Percentiles rank a stretch among this genome's conserved stretches.
phyloP scores from a whole-genome alignment of 1,284 basidiomycete genomes.

The Papiliotrema terrestris region DNA sequence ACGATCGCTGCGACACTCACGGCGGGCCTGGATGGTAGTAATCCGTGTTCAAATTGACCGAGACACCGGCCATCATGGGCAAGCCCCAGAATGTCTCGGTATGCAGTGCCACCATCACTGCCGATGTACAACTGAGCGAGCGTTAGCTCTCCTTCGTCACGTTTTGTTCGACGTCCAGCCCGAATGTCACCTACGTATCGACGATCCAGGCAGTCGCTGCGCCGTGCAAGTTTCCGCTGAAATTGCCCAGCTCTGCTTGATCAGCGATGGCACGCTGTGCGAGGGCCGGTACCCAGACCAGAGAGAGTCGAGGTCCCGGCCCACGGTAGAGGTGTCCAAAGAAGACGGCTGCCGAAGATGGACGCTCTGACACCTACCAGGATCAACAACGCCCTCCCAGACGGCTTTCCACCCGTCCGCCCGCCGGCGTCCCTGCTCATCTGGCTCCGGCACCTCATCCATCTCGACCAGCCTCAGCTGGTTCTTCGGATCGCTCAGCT shows the following conservation, averaged over 20 bases:
- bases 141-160: background rate
- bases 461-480: constrained; percentile 14
- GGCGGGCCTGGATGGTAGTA: constrained; percentile 28
- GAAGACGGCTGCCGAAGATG: no score
- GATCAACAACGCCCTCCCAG: constrained; percentile 14
- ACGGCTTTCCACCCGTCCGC: constrained; percentile 21
- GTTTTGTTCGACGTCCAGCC: background rate
- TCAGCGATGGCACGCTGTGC: no score
- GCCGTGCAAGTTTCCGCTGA: constrained; percentile 32
- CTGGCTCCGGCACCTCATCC: constrained; percentile 17
- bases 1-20: constrained; percentile 14
- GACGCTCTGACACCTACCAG: constrained; percentile 14
- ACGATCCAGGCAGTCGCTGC: constrained; percentile 38
- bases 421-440: constrained; percentile 16
- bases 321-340: no score
- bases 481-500: background rate
- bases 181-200: constrained; percentile 27
- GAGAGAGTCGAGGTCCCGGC: no score
- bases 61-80: constrained; percentile 37
- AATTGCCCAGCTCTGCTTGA: constrained; percentile 22
- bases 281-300: no score
- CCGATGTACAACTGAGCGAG: constrained; percentile 23
- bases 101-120: constrained; percentile 19
- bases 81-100: constrained; percentile 40
- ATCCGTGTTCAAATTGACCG: constrained; percentile 29